Conservation (phyloP, 352 stramenopile species). For the Phytophthora litchii region DNA sequence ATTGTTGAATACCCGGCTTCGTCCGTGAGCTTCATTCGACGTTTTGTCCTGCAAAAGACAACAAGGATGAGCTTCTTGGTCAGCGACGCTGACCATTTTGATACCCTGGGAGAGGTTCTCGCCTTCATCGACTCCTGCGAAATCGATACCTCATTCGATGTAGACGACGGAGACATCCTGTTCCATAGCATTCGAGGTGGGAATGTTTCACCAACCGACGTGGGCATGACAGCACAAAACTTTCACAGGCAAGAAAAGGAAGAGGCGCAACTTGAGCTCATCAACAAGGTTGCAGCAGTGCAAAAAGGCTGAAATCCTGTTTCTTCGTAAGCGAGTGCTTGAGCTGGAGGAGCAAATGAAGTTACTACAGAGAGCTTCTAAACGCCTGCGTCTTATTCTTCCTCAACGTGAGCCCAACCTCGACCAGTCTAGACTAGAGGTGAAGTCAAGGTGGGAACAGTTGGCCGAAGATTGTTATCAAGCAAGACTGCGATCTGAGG, state of each 20-base stretch:
- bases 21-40: background rate
- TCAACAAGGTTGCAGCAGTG: slow-evolving; percentile 26
- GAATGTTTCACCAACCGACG: slow-evolving; percentile 1
- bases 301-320: slow-evolving; percentile 22
- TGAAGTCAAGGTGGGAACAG: no score
- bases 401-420: no score
- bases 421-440: no score
- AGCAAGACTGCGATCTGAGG: no score
- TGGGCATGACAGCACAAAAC: background rate
- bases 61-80: slow-evolving; percentile 14
- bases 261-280: slow-evolving; percentile 23
- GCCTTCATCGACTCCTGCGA: slow-evolving; percentile 17
- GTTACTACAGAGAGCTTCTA: background rate
- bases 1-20: background rate
- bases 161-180: background rate
- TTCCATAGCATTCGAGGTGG: background rate
- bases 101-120: slow-evolving; percentile 10
- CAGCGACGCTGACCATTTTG: slow-evolving; percentile 9
- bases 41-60: slow-evolving; percentile 4
- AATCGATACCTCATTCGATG: background rate
- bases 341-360: slow-evolving; percentile 16
- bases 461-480: no score
- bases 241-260: slow-evolving; percentile 10
- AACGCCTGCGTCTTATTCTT: no score
- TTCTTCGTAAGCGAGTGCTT: slow-evolving; percentile 9